Evolutionary conservation across 345 rosid species (phyloP).

Genomic region (Arabidopsis suecica): DNA sequence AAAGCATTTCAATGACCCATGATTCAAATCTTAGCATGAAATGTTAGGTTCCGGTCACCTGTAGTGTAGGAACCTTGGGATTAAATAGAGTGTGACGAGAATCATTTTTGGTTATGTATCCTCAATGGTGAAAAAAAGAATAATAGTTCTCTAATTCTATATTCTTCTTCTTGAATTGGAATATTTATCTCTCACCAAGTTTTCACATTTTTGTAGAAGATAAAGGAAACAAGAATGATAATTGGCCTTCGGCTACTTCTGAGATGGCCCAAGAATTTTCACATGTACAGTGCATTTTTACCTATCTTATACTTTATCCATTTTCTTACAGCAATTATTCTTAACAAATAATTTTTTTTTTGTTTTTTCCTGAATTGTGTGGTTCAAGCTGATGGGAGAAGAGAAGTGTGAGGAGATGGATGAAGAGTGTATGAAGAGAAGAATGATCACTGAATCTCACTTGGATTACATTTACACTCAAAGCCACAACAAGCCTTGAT

Average conservation of each 20-base stretch:
- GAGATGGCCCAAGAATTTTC: slow-evolving; percentile 36
- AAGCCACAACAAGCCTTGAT: slow-evolving; percentile 51
- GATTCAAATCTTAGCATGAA: slow-evolving; percentile 18
- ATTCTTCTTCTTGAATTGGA: neutral
- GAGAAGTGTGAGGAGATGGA: slow-evolving; percentile 53
- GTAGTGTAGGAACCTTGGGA: neutral
- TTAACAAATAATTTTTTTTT: neutral
- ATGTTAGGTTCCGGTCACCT: neutral
- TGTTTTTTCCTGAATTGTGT: slow-evolving; percentile 1
- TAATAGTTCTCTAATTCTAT: neutral
- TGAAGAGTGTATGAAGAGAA: slow-evolving; percentile 68
- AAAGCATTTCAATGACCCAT: neutral
- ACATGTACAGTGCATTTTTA: neutral
- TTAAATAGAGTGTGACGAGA: neutral
- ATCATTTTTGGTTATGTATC: neutral
- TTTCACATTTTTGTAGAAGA: slow-evolving; percentile 4
- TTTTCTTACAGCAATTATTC: neutral
- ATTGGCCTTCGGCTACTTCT: slow-evolving; percentile 25
- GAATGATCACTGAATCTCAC: slow-evolving; percentile 76
- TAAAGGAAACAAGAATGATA: slow-evolving; percentile 10
- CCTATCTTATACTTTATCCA: neutral
- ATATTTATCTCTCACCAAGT: neutral
- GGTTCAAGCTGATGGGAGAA: slow-evolving; percentile 60
- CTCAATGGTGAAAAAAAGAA: slow-evolving; percentile 3
- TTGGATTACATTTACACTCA: slow-evolving; percentile 90